Evolutionary conservation across 2,329 filamentous ascomycete genomes (phyloP).

Genomic region (Thielaviopsis punctulata): DNA sequence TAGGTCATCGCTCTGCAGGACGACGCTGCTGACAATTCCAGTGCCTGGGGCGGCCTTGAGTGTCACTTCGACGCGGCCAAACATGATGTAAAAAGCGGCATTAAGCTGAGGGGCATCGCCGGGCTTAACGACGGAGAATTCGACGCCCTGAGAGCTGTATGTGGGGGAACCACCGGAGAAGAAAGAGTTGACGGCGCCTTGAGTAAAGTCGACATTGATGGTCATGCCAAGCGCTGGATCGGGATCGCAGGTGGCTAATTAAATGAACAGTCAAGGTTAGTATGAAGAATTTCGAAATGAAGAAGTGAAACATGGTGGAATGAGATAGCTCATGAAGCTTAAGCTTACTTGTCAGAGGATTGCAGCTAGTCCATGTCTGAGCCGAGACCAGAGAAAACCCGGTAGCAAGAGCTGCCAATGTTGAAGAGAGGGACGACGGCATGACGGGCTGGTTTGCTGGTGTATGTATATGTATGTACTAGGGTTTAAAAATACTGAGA

Average conservation of each 20-base stretch:
- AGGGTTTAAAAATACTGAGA: not conserved
- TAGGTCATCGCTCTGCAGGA: slow-evolving; percentile 76
- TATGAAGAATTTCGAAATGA: not conserved
- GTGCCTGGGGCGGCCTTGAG: slow-evolving; percentile 75
- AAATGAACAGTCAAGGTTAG: slow-evolving; percentile 9
- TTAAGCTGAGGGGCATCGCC: slow-evolving; percentile 76
- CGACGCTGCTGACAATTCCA: slow-evolving; percentile 84
- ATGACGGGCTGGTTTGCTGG: not conserved
- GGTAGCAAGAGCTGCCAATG: slow-evolving; percentile 14
- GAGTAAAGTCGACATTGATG: slow-evolving; percentile 69
- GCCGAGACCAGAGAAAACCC: slow-evolving; percentile 17
- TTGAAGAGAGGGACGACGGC: not conserved
- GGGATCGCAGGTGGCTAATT: slow-evolving; percentile 44
- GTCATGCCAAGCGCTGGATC: slow-evolving; percentile 68
- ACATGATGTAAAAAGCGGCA: slow-evolving; percentile 98
- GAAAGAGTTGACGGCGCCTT: slow-evolving; percentile 65
- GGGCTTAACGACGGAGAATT: slow-evolving; percentile 59
- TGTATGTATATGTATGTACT: not conserved
- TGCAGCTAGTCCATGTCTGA: slow-evolving; percentile 26
- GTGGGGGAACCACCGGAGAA: slow-evolving; percentile 49
- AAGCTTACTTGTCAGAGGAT: slow-evolving; percentile 23
- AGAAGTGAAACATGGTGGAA: not conserved
- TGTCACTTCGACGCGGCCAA: slow-evolving; percentile 72
- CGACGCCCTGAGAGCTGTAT: slow-evolving; percentile 56
- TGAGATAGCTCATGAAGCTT: not conserved